Conservation (phyloP, 2,329 filamentous ascomycete genomes). For the Colletotrichum destructivum region DNA sequence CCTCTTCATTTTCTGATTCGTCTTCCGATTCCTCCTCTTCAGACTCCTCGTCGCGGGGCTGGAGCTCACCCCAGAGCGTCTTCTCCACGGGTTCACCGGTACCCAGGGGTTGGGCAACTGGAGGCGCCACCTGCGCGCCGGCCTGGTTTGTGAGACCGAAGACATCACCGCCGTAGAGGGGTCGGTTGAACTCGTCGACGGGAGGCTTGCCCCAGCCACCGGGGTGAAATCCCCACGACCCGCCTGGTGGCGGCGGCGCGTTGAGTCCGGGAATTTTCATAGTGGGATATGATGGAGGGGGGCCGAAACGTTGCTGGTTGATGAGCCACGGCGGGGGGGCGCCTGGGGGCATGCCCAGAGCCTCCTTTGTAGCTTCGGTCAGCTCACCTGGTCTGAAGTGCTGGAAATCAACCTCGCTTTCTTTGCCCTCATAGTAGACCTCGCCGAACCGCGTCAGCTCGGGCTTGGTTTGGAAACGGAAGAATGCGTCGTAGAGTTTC, state of each 20-base stretch:
- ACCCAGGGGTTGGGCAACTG: slow-evolving; percentile 52
- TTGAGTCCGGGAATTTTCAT: slow-evolving; percentile 95
- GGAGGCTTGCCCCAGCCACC: slow-evolving; percentile 97
- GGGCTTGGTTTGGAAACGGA: slow-evolving; percentile 97
- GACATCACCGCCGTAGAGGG: slow-evolving; percentile 93
- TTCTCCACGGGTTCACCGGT: slow-evolving; percentile 87
- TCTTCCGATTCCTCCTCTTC: slow-evolving; percentile 82
- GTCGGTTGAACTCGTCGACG: slow-evolving; percentile 91
- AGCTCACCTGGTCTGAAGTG: slow-evolving; percentile 92
- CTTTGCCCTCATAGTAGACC: slow-evolving; percentile 99
- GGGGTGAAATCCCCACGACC: slow-evolving; percentile 94
- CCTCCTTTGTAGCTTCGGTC: slow-evolving; percentile 90
- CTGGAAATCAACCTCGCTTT: slow-evolving; percentile 94
- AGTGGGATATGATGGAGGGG: slow-evolving; percentile 95
- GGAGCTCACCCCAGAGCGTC: slow-evolving; percentile 92
- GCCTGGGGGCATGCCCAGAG: slow-evolving; percentile 92
- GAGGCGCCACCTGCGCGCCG: slow-evolving; percentile 53
- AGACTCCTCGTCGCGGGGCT: slow-evolving; percentile 82
- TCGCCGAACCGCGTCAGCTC: slow-evolving; percentile 95
- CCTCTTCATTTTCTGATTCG: slow-evolving; percentile 78
- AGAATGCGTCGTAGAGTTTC: slow-evolving; percentile 98
- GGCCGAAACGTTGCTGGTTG: slow-evolving; percentile 94
- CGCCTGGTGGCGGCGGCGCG: slow-evolving; percentile 89
- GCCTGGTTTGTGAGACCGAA: slow-evolving; percentile 79
- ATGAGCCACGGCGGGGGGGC: slow-evolving; percentile 97